Evolutionary conservation across 176 grass and related monocot genomes (phyloP).

Genomic region (Themeda triandra): DNA sequence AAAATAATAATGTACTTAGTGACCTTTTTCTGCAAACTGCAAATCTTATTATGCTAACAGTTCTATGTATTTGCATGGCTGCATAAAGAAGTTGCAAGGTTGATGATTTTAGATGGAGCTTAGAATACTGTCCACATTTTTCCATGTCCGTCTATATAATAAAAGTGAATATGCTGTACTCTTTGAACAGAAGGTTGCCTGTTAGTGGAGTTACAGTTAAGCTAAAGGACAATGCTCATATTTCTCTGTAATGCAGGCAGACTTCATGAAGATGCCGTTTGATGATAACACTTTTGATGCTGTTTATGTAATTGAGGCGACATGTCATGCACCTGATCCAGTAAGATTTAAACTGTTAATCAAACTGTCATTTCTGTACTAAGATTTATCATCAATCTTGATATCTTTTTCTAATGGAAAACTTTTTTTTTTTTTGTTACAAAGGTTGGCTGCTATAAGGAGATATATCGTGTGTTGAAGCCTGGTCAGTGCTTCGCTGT

Average conservation of each 20-base stretch:
- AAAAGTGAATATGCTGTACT: neutral
- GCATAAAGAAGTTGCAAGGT: conserved; percentile 13
- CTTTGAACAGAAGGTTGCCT: neutral
- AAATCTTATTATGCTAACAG: neutral
- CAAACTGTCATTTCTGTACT: neutral
- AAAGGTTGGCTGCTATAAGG: conserved; percentile 94
- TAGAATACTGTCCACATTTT: neutral
- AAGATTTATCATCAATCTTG: neutral
- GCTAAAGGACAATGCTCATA: neutral
- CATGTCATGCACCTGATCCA: conserved; percentile 70
- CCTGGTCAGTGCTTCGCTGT: conserved; percentile 89
- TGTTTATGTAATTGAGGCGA: conserved; percentile 73
- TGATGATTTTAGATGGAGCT: neutral
- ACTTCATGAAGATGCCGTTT: conserved; percentile 83
- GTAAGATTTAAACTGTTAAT: conserved; percentile 11
- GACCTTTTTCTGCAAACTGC: neutral
- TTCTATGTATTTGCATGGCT: neutral
- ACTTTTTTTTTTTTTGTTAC: conserved; percentile 17
- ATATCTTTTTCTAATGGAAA: neutral
- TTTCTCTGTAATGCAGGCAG: conserved; percentile 50
- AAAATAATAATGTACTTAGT: neutral
- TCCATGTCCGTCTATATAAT: neutral
- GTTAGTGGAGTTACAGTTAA: neutral
- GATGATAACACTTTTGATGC: conserved; percentile 59
- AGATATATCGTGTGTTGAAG: conserved; percentile 86